These are phyloP conservation scores for Eutreptiella sp. DNA, from an alignment of 208 protist species.

Conservation along the genomic window DNA sequence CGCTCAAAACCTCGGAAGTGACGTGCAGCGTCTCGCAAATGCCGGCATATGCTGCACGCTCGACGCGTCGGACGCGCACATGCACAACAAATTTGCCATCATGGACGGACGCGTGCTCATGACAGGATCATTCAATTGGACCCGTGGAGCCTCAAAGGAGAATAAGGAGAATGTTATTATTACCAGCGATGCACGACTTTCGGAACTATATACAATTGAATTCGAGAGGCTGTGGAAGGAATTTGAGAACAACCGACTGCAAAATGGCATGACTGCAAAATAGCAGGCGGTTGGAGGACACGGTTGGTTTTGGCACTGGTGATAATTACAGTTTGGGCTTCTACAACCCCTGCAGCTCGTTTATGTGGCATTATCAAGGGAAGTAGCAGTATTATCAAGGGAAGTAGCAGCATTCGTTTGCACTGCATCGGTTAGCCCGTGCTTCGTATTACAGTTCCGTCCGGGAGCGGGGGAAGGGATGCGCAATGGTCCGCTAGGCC, in stretches of 20 bases:
- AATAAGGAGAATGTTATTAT: slow-evolving; percentile 6
- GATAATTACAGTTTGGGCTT: too few relatives aligned
- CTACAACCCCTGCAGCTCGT: too few relatives aligned
- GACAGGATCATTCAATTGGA: not conserved
- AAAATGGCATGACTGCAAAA: too few relatives aligned
- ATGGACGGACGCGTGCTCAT: not conserved
- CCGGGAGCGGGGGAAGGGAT: too few relatives aligned
- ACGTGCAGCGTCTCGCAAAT: not conserved
- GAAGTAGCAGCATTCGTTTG: too few relatives aligned
- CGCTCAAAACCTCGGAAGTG: not conserved
- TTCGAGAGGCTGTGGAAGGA: not conserved
- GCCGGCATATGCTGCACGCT: not conserved
- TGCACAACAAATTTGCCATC: slow-evolving; percentile 3
- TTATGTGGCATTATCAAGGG: too few relatives aligned
- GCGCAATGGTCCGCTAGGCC: too few relatives aligned
- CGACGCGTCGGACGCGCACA: not conserved
- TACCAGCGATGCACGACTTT: not conserved
- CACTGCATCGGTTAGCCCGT: too few relatives aligned
- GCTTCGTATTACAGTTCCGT: too few relatives aligned
- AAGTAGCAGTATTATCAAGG: too few relatives aligned
- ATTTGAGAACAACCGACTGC: not conserved
- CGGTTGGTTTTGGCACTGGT: too few relatives aligned
- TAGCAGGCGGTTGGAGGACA: too few relatives aligned
- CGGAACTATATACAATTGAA: not conserved
- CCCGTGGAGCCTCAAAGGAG: not conserved